phyloP scores from a whole-genome alignment of 768 basidiomycete genomes.

The Pulveroboletus sp. region DNA sequence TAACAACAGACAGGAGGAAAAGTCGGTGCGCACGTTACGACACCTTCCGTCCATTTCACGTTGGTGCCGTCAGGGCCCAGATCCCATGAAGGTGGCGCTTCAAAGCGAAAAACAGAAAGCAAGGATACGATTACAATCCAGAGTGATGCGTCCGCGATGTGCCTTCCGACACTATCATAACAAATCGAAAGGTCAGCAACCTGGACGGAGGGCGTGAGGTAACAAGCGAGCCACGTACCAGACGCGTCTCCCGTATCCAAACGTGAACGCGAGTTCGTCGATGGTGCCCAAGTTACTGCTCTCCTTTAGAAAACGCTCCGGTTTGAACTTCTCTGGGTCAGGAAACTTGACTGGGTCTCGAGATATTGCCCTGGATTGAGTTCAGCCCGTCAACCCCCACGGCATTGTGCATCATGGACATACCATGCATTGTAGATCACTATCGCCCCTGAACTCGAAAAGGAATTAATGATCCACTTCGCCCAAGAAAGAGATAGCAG shows the following conservation, averaged over 20 bases:
- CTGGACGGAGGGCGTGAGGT: no score
- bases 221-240: slow-evolving; percentile 4
- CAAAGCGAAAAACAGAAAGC: slow-evolving; percentile 17
- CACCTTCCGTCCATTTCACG: slow-evolving; percentile 17
- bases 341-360: slow-evolving; percentile 36
- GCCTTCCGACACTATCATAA: slow-evolving; percentile 37
- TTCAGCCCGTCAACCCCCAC: background rate
- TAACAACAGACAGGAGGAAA: background rate
- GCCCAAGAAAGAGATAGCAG: slow-evolving; percentile 10
- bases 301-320: slow-evolving; percentile 31
- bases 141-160: slow-evolving; percentile 38
- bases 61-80: slow-evolving; percentile 18
- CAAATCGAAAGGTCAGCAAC: no score
- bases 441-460: slow-evolving; percentile 14
- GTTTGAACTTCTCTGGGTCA: slow-evolving; percentile 36
- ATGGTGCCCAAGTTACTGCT: background rate
- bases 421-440: slow-evolving; percentile 21
- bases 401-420: background rate
- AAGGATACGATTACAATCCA: slow-evolving; percentile 26
- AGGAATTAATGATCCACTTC: background rate
- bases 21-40: slow-evolving; percentile 19
- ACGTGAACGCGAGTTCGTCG: no score
- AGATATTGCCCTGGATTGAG: slow-evolving; percentile 28
- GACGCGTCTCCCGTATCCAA: slow-evolving; percentile 42
- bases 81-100: slow-evolving; percentile 11